Conservation (phyloP, 2,329 filamentous ascomycete genomes). For the Monosporascus sp. region DNA sequence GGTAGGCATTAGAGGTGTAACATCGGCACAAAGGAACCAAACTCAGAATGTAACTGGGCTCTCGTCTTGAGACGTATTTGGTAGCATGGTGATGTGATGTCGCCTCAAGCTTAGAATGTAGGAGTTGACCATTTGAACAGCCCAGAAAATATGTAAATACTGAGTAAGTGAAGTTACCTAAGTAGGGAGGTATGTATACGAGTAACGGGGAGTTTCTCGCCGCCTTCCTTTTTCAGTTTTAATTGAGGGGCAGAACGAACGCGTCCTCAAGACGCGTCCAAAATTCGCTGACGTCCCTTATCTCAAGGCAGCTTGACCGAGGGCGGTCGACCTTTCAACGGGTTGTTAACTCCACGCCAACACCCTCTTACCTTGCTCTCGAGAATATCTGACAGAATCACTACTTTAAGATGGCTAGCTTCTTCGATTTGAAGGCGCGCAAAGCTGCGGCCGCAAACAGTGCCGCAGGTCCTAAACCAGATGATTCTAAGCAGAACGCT, state of each 20-base stretch:
- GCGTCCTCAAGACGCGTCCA: constrained; percentile 15
- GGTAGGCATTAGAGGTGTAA: too few species aligned
- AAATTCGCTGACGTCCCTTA: not conserved
- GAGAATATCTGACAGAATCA: not conserved
- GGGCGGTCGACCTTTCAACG: not conserved
- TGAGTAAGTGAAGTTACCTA: too few species aligned
- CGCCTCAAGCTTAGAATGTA: too few species aligned
- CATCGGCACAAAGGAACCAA: too few species aligned
- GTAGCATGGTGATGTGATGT: too few species aligned
- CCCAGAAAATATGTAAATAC: too few species aligned
- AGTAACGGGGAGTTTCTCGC: not conserved
- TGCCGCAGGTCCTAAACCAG: constrained; percentile 58
- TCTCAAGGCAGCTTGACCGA: not conserved
- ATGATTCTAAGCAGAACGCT: constrained; percentile 57
- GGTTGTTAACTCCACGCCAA: not conserved
- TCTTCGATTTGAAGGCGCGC: constrained; percentile 93
- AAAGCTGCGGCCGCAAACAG: constrained; percentile 68
- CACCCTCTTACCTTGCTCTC: not conserved
- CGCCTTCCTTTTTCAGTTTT: constrained; percentile 16
- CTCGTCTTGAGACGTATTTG: too few species aligned
- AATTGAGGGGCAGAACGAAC: constrained; percentile 17
- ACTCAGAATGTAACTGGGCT: too few species aligned
- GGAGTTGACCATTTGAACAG: too few species aligned
- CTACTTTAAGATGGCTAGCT: constrained; percentile 64
- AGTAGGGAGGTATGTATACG: not conserved